Evolutionary conservation across 306 rosid genomes (phyloP).

Genomic region (Albizia julibrissin): DNA sequence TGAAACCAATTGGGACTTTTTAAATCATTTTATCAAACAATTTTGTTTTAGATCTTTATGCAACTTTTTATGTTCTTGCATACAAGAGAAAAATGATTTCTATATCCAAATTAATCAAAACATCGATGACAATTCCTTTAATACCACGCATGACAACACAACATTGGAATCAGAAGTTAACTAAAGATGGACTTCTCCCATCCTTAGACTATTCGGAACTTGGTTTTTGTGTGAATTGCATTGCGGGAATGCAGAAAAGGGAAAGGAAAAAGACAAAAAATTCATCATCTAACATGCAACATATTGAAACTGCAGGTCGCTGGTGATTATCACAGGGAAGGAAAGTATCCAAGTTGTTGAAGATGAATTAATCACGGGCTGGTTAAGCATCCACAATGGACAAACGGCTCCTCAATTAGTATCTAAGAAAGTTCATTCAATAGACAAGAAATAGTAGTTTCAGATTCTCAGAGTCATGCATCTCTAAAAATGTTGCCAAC

Average conservation of each 20-base stretch:
- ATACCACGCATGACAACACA: no score
- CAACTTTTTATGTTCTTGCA: background rate
- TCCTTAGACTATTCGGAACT: no score
- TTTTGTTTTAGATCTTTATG: background rate
- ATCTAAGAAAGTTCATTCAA: constrained; percentile 24
- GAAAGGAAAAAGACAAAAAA: background rate
- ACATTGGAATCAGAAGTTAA: no score
- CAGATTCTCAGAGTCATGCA: constrained; percentile 22
- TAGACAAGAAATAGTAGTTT: background rate
- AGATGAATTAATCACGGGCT: background rate
- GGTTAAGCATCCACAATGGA: background rate
- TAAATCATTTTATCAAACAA: no score
- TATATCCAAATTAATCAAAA: no score
- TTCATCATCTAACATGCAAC: background rate
- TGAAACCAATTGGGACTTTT: background rate
- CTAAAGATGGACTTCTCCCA: no score
- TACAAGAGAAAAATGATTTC: background rate
- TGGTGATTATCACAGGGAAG: background rate
- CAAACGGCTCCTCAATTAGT: background rate
- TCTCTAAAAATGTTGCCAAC: constrained; percentile 15
- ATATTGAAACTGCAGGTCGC: background rate
- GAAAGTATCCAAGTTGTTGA: background rate
- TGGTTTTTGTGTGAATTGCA: no score
- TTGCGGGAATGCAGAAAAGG: no score
- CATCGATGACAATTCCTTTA: no score